phyloP scores from a whole-genome alignment of 495 filamentous ascomycete species.

The Endocarpon pusillum region DNA sequence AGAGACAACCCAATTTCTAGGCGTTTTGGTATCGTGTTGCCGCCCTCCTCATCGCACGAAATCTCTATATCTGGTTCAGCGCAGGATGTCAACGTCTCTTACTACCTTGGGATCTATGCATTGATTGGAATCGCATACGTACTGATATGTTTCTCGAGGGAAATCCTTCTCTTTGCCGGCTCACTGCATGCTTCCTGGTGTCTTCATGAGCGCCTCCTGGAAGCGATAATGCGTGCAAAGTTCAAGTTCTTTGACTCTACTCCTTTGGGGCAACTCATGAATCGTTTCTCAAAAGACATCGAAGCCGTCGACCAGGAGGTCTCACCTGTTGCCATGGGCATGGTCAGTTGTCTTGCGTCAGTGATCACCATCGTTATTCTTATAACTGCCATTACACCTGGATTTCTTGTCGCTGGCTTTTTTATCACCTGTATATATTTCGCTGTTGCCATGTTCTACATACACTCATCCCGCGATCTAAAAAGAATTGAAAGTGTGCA shows the following conservation, averaged over 20 bases:
- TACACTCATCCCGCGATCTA: constrained; percentile 79
- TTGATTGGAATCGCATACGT: constrained; percentile 60
- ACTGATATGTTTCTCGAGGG: constrained; percentile 55
- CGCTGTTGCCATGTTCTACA: constrained; percentile 71
- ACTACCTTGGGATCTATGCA: constrained; percentile 75
- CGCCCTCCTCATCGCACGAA: constrained; percentile 15
- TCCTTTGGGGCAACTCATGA: constrained; percentile 92
- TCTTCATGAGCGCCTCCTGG: constrained; percentile 66
- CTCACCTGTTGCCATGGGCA: constrained; percentile 69
- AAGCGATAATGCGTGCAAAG: constrained; percentile 66
- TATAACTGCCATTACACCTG: constrained; percentile 85
- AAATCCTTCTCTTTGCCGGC: constrained; percentile 80
- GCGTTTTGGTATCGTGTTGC: constrained; percentile 1
- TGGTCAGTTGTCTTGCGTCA: constrained; percentile 47
- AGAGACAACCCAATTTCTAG: constrained; percentile 16
- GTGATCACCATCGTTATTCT: constrained; percentile 79
- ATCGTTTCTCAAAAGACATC: constrained; percentile 93
- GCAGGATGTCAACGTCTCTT: constrained; percentile 53
- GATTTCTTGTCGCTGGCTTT: constrained; percentile 71
- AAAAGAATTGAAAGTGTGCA: constrained; percentile 93
- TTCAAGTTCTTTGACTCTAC: constrained; percentile 98
- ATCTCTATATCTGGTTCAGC: constrained; percentile 10
- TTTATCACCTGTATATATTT: constrained; percentile 76
- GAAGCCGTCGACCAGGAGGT: constrained; percentile 94
- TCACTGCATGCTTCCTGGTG: constrained; percentile 76